These are phyloP conservation scores for Diaporthe sp. DNA, from an alignment of 2,329 filamentous ascomycete genomes.

Conservation along the genomic window DNA sequence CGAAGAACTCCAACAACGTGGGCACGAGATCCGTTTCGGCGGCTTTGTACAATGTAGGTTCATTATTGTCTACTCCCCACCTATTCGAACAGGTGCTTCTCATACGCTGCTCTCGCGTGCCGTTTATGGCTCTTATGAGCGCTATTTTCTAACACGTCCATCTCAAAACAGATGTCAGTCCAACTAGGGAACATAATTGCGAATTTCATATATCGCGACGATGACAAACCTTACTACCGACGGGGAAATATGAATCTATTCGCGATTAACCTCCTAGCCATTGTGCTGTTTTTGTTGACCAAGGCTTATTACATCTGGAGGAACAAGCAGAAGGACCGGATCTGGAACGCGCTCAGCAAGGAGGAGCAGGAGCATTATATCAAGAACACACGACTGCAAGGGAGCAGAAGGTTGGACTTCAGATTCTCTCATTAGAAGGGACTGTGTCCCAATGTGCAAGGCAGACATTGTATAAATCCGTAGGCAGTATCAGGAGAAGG, in stretches of 20 bases:
- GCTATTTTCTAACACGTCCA: not conserved
- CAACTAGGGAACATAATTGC: constrained; percentile 52
- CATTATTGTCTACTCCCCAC: accelerated
- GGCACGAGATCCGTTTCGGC: constrained; percentile 70
- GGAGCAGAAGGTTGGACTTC: constrained; percentile 61
- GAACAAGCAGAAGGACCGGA: constrained; percentile 60
- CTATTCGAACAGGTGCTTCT: not conserved
- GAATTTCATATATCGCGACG: constrained; percentile 64
- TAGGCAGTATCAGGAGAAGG: too few relatives aligned
- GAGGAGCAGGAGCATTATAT: constrained; percentile 65
- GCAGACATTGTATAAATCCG: not conserved
- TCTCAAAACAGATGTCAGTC: constrained; percentile 50
- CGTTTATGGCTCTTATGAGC: accelerated
- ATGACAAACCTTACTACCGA: constrained; percentile 67
- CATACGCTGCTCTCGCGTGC: not conserved
- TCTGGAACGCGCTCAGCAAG: constrained; percentile 63
- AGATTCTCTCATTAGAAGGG: constrained; percentile 53
- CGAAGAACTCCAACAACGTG: constrained; percentile 71
- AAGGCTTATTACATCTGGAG: constrained; percentile 67
- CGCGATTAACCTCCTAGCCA: constrained; percentile 63
- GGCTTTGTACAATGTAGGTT: constrained; percentile 67
- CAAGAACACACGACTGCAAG: constrained; percentile 55
- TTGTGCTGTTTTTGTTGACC: constrained; percentile 63
- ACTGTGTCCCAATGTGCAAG: too few relatives aligned
- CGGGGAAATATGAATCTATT: constrained; percentile 68